These are phyloP conservation scores for Tolypocladium cylindrosporum DNA, from an alignment of 2,329 filamentous ascomycete species.

Conservation along the genomic window DNA sequence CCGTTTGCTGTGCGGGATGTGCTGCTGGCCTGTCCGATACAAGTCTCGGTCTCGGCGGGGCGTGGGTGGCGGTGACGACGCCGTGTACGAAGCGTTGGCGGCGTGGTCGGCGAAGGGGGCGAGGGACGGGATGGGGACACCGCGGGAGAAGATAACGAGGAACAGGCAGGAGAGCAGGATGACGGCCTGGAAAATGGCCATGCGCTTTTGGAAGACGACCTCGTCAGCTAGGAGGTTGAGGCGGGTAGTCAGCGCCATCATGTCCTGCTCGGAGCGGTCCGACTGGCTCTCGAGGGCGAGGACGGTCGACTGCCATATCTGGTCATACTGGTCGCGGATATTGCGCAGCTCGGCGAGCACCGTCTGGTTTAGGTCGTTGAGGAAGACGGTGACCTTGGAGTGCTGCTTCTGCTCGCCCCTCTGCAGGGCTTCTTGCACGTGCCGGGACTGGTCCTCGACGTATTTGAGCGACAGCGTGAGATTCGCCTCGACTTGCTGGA, in stretches of 20 bases:
- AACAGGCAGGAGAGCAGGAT: constrained; percentile 79
- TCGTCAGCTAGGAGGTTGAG: constrained; percentile 91
- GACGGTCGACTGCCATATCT: constrained; percentile 92
- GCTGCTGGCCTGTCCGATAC: background rate
- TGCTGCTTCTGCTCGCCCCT: constrained; percentile 83
- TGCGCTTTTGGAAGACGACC: constrained; percentile 75
- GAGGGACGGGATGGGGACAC: constrained; percentile 27
- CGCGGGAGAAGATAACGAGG: constrained; percentile 70
- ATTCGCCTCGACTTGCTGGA: constrained; percentile 85
- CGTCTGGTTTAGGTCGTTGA: constrained; percentile 77
- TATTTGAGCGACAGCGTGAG: constrained; percentile 89
- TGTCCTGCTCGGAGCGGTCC: constrained; percentile 73
- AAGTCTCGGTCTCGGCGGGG: constrained; percentile 3
- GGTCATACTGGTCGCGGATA: constrained; percentile 81
- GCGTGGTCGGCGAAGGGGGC: constrained; percentile 18
- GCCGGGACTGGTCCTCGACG: constrained; percentile 89
- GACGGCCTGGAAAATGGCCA: constrained; percentile 85
- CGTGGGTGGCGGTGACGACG: constrained; percentile 8
- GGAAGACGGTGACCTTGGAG: constrained; percentile 69
- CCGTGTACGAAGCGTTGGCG: constrained; percentile 10
- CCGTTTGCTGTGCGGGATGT: background rate
- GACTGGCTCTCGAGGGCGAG: constrained; percentile 84
- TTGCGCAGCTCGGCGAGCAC: constrained; percentile 71
- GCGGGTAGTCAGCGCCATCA: constrained; percentile 69
- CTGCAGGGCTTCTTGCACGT: constrained; percentile 76